A percentile compares a stretch with the other conserved stretches of the same genome.
Conservation (phyloP, 1,284 basidiomycete species). For the Leccinum pallidistipes region DNA sequence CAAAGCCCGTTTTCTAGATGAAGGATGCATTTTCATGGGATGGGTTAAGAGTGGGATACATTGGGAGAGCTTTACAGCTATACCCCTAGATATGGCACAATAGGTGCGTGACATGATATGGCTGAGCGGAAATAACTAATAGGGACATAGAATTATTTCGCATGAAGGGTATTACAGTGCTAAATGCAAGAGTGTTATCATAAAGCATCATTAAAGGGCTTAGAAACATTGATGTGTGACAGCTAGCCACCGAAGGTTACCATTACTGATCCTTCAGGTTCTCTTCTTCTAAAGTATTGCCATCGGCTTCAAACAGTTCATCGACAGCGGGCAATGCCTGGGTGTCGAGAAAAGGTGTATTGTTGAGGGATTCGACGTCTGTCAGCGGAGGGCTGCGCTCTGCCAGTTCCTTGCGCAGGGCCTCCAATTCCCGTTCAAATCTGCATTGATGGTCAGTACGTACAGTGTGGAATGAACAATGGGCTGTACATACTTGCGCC, state of each 20-base stretch:
- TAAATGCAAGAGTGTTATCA: conserved; percentile 13
- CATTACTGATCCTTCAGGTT: conserved; percentile 30
- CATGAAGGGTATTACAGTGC: conserved; percentile 8
- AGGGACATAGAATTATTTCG: conserved; percentile 1
- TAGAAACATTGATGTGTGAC: not conserved
- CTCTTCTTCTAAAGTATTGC: conserved; percentile 12
- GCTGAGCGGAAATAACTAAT: not conserved
- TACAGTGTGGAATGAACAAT: not conserved
- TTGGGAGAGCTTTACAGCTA: conserved; percentile 52
- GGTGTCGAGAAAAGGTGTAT: conserved; percentile 30
- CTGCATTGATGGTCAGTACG: conserved; percentile 39
- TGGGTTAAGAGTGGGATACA: conserved; percentile 57
- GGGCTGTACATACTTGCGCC: conserved; percentile 72
- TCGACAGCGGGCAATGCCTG: conserved; percentile 22
- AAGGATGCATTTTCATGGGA: conserved; percentile 49
- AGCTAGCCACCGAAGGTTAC: not conserved
- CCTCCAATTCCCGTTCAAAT: conserved; percentile 89
- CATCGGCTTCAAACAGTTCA: conserved; percentile 12
- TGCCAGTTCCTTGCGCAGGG: conserved; percentile 82
- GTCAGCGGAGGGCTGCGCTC: conserved; percentile 56
- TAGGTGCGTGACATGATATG: not conserved
- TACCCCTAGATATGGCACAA: not conserved
- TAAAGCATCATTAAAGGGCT: conserved; percentile 21
- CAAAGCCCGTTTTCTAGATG: conserved; percentile 46
- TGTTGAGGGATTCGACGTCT: conserved; percentile 39